phyloP scores from a whole-genome alignment of 73 alveolate genomes.

The Urostyla sp. region DNA sequence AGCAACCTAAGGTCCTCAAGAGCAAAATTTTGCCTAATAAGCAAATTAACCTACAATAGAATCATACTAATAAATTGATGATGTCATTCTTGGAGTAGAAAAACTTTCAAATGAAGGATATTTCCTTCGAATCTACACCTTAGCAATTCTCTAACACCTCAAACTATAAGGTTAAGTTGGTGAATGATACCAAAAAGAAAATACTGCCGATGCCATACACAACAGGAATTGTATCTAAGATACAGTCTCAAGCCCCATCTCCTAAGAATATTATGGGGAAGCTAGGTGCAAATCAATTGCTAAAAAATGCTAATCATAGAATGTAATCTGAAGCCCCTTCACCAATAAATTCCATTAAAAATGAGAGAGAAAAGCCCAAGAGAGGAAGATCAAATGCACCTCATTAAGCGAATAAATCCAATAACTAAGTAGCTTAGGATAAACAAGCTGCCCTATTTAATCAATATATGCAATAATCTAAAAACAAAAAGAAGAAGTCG shows the following conservation, averaged over 20 bases:
- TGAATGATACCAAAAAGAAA: not conserved
- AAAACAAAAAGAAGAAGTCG: constrained; percentile 8
- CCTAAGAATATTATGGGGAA: constrained; percentile 1
- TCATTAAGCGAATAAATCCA: not conserved
- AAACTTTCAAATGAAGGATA: constrained; percentile 1
- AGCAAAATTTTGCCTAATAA: not conserved
- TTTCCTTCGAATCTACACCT: constrained; percentile 41
- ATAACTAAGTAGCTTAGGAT: not conserved
- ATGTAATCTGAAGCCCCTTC: constrained; percentile 42
- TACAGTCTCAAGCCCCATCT: constrained; percentile 23
- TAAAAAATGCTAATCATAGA: constrained; percentile 30
- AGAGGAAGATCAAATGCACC: constrained; percentile 29
- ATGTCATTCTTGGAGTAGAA: not conserved
- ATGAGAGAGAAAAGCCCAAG: not conserved
- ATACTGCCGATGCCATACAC: constrained; percentile 19
- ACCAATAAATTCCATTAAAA: constrained; percentile 17
- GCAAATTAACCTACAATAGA: not conserved
- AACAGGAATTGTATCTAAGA: constrained; percentile 7
- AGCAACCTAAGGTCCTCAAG: constrained; percentile 1
- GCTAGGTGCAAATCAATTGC: constrained; percentile 8
- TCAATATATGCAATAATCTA: not conserved
- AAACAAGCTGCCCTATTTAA: constrained; percentile 35
- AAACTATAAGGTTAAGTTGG: constrained; percentile 35
- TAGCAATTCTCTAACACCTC: constrained; percentile 50
- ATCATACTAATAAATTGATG: not conserved